Conservation (phyloP, 306 rosid genomes). For the Dryas drummondii region DNA sequence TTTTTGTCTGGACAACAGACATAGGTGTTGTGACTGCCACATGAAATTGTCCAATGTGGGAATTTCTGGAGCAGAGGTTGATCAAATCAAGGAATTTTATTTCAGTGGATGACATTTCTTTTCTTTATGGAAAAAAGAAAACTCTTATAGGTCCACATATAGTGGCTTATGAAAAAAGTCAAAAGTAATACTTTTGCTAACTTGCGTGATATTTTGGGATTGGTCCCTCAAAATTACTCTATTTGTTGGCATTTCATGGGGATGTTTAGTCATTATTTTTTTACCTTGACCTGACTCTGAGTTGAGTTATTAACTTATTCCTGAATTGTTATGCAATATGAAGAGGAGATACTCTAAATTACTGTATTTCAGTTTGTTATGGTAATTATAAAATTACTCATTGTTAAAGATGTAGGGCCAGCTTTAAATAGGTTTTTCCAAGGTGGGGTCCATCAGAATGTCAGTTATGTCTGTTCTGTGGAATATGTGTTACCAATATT, state of each 20-base stretch:
- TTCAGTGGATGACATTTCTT: neutral
- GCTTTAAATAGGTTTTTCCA: neutral
- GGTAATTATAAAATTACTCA: neutral
- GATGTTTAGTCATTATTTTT: neutral
- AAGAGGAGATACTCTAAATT: neutral
- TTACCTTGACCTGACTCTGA: neutral
- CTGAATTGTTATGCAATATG: neutral
- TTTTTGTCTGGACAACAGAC: neutral
- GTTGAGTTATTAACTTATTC: neutral
- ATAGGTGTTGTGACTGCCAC: neutral
- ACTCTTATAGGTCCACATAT: neutral
- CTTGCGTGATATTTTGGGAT: neutral
- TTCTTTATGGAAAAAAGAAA: neutral
- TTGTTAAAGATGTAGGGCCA: neutral
- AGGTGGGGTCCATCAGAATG: neutral
- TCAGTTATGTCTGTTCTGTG: neutral
- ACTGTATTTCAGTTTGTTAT: neutral
- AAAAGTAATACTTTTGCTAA: too few species aligned
- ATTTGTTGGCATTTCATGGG: neutral
- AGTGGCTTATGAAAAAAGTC: neutral
- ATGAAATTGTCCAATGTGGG: neutral
- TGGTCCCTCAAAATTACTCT: neutral
- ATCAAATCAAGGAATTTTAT: neutral
- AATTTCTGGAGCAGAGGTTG: neutral
- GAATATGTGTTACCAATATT: slow-evolving; percentile 6